Conservation (phyloP, 2,329 filamentous ascomycete genomes). For the Diaporthe capsici region DNA sequence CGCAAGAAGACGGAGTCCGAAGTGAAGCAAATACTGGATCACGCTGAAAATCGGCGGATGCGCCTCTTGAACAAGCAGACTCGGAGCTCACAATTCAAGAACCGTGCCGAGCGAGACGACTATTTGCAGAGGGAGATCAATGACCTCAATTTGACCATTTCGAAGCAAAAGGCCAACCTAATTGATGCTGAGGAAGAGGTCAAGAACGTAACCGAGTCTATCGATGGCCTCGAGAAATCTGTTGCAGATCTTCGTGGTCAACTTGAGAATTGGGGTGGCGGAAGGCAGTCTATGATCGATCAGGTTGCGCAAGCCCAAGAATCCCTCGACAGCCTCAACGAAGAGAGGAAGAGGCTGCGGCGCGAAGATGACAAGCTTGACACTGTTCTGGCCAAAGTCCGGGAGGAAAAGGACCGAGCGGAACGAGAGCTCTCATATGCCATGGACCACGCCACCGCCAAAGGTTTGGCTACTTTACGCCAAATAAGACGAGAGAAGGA, state of each 20-base stretch:
- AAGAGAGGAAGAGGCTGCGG: constrained; percentile 89
- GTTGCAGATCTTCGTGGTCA: constrained; percentile 78
- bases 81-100: constrained; percentile 87
- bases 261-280: constrained; percentile 84
- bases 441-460: constrained; percentile 90
- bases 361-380: constrained; percentile 91
- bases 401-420: constrained; percentile 81
- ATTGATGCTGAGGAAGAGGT: constrained; percentile 90
- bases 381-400: constrained; percentile 81
- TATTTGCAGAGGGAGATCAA: constrained; percentile 86
- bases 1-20: constrained; percentile 81
- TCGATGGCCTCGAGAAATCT: constrained; percentile 79
- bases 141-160: constrained; percentile 82
- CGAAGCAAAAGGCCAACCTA: constrained; percentile 85
- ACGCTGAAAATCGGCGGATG: constrained; percentile 80
- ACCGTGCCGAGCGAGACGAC: constrained; percentile 88
- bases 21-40: constrained; percentile 79
- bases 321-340: constrained; percentile 81
- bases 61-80: constrained; percentile 94
- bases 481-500: constrained; percentile 84
- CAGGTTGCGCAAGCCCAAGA: constrained; percentile 84
- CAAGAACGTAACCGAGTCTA: constrained; percentile 76
- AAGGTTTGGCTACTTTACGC: constrained; percentile 88
- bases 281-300: constrained; percentile 79
- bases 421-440: constrained; percentile 84